Evolutionary conservation across 768 basidiomycete genomes (phyloP).

Genomic region (Rhodosporidiobolus sp.): DNA sequence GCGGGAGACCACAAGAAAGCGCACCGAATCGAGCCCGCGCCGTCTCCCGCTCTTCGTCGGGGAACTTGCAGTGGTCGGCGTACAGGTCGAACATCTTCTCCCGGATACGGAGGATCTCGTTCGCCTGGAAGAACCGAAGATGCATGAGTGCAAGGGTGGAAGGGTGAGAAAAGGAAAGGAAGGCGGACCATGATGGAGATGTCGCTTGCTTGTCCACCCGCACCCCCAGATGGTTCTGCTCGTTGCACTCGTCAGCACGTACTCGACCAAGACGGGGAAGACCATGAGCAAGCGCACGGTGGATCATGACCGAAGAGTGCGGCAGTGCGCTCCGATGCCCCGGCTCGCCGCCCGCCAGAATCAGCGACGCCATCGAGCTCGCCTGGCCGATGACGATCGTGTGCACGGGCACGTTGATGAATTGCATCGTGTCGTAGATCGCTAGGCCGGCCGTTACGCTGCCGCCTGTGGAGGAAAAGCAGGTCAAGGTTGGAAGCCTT

Average conservation of each 20-base stretch:
- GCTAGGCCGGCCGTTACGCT: conserved; percentile 95
- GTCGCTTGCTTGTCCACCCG: conserved; percentile 90
- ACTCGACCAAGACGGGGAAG: conserved; percentile 22
- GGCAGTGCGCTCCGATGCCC: conserved; percentile 90
- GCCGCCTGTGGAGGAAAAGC: too few species aligned
- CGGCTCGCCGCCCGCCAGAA: conserved; percentile 83
- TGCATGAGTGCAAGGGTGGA: too few species aligned
- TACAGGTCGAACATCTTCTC: not conserved
- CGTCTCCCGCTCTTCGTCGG: conserved; percentile 13
- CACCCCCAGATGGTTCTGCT: conserved; percentile 91
- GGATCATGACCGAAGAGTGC: conserved; percentile 96
- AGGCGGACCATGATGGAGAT: conserved; percentile 57
- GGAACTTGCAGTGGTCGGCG: conserved; percentile 27
- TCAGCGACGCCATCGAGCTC: conserved; percentile 90
- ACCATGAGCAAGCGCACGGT: conserved; percentile 64
- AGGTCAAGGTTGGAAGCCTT: too few species aligned
- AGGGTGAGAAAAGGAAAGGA: not conserved
- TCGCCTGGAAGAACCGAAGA: conserved; percentile 63
- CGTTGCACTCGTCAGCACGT: conserved; percentile 2
- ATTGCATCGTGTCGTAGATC: conserved; percentile 96
- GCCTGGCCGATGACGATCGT: conserved; percentile 96
- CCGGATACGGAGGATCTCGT: conserved; percentile 73
- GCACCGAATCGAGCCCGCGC: conserved; percentile 22
- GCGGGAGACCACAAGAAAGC: not conserved
- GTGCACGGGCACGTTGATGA: conserved; percentile 89